phyloP scores from a whole-genome alignment of 495 filamentous ascomycete genomes.

The Aspergillus ellipticus region DNA sequence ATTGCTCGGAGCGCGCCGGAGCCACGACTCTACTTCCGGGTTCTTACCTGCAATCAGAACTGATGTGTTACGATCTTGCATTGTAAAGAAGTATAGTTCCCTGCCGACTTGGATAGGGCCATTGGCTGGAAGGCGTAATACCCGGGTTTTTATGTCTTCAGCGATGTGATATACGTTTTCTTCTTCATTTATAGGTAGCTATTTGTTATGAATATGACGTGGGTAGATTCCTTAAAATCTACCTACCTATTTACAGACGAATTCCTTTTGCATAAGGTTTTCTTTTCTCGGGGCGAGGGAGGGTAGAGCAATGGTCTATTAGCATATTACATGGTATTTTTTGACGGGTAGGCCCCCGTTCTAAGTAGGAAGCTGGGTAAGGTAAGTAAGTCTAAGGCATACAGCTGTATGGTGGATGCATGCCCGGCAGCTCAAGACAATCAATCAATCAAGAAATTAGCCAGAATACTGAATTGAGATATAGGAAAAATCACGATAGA shows the following conservation, averaged over 20 bases:
- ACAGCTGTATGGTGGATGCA: too few relatives aligned
- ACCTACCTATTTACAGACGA: neutral
- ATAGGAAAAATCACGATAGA: neutral
- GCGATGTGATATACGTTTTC: neutral
- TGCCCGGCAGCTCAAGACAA: neutral
- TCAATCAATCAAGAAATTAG: neutral
- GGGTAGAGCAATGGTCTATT: neutral
- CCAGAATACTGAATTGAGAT: neutral
- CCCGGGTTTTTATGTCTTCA: neutral
- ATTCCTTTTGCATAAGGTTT: neutral
- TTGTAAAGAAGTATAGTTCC: neutral
- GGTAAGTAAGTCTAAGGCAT: neutral
- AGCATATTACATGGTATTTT: slow-evolving; percentile 1
- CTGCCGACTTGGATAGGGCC: neutral
- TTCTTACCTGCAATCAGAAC: neutral
- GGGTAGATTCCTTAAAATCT: neutral
- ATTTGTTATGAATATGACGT: neutral
- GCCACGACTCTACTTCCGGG: too few relatives aligned
- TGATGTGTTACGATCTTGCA: slow-evolving; percentile 16
- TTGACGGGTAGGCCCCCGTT: neutral
- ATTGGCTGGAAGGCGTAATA: slow-evolving; percentile 1
- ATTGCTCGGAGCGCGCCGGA: too few relatives aligned
- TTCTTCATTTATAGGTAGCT: neutral
- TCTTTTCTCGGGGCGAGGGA: neutral
- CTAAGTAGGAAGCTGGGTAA: neutral